A percentile compares a stretch with the other conserved stretches of the same genome.
These are phyloP conservation scores for Marasmius sp. DNA, from an alignment of 1,284 basidiomycete species.

Conservation along the genomic window DNA sequence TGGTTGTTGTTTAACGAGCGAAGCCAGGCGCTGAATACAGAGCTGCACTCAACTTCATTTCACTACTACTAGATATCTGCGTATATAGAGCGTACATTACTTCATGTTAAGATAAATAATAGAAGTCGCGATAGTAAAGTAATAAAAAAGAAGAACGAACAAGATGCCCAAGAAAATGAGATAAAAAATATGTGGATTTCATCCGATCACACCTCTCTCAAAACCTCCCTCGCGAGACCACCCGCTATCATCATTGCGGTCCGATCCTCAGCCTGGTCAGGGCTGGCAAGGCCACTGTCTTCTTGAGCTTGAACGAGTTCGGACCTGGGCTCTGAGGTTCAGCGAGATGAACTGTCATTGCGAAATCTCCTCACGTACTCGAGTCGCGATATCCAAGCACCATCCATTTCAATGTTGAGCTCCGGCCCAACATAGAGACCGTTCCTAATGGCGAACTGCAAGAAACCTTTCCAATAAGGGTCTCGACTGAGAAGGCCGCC, in stretches of 20 bases:
- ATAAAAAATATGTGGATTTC: background rate
- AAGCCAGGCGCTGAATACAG: too few relatives aligned
- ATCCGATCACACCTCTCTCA: conserved; percentile 26
- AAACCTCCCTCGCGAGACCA: conserved; percentile 36
- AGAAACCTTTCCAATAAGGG: conserved; percentile 46
- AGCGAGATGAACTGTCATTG: conserved; percentile 5
- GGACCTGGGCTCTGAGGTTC: conserved; percentile 6
- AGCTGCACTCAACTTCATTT: too few relatives aligned
- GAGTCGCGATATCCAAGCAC: conserved; percentile 44
- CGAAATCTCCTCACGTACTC: conserved; percentile 29
- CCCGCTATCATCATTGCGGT: conserved; percentile 35
- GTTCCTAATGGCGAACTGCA: conserved; percentile 43
- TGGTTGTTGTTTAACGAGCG: too few relatives aligned
- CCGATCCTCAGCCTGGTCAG: conserved; percentile 26
- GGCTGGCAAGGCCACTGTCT: conserved; percentile 16
- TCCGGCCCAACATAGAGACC: conserved; percentile 42
- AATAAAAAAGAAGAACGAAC: too few relatives aligned
- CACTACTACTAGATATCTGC: too few relatives aligned
- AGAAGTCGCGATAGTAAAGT: too few relatives aligned
- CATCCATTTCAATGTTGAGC: conserved; percentile 39
- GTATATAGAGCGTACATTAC: too few relatives aligned
- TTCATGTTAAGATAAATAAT: too few relatives aligned
- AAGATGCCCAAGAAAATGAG: too few relatives aligned
- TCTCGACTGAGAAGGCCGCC: conserved; percentile 37
- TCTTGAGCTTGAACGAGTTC: conserved; percentile 9